Evolutionary conservation across 176 grass and related monocot species (phyloP).

Genomic region (Thalia dealbata): DNA sequence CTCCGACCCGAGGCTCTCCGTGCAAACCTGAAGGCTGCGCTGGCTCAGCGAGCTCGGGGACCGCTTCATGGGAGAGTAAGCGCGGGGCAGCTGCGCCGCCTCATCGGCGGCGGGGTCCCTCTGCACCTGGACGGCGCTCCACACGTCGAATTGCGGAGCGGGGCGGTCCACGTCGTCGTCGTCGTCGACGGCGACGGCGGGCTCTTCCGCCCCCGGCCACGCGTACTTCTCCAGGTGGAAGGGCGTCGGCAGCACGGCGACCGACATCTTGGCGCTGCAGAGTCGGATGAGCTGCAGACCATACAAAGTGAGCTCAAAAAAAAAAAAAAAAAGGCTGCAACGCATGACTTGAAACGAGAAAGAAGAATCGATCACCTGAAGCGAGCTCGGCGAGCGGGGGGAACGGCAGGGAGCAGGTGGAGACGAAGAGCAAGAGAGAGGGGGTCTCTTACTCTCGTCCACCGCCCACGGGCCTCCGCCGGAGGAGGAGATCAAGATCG

Average conservation of each 20-base stretch:
- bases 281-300: background rate
- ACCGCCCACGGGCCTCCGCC: background rate
- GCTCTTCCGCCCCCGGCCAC: background rate
- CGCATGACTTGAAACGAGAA: too few relatives aligned
- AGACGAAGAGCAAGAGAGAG: background rate
- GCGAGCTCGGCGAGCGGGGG: too few relatives aligned
- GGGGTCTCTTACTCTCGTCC: background rate
- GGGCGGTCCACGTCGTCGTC: background rate
- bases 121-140: background rate
- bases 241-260: background rate
- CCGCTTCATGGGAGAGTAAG: background rate
- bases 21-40: conserved; percentile 93
- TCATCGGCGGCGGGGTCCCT: background rate
- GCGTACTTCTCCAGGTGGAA: background rate
- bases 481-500: too few relatives aligned
- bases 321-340: too few relatives aligned
- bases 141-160: background rate
- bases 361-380: too few relatives aligned
- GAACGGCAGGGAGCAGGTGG: background rate
- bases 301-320: too few relatives aligned
- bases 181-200: background rate
- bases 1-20: conserved; percentile 96
- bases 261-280: background rate
- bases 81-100: background rate
- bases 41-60: conserved; percentile 73